These are phyloP conservation scores for Epichloe gansuensis DNA, from an alignment of 2,329 filamentous ascomycete species.

Conservation along the genomic window DNA sequence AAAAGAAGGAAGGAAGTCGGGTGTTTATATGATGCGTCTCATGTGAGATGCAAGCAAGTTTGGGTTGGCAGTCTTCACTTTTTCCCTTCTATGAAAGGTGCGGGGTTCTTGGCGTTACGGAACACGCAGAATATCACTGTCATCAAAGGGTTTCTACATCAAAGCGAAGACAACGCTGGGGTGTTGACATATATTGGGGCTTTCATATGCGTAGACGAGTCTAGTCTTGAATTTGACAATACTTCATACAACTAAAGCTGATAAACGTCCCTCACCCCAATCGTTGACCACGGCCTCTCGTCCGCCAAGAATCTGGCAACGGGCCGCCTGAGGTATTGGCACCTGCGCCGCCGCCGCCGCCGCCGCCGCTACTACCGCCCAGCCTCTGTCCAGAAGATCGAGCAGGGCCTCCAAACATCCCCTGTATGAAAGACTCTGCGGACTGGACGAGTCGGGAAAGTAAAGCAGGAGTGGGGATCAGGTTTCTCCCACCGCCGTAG, in stretches of 20 bases:
- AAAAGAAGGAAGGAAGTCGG: no score
- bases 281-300: slow-evolving; percentile 47
- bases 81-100: no score
- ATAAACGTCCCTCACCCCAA: slow-evolving; percentile 24
- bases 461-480: slow-evolving; percentile 60
- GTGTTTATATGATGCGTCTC: no score
- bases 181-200: no score
- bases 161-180: no score
- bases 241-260: no score
- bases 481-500: slow-evolving; percentile 71
- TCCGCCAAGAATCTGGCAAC: slow-evolving; percentile 51
- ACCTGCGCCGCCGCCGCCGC: slow-evolving; percentile 11
- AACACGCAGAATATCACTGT: no score
- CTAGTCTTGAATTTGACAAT: slow-evolving; percentile 13
- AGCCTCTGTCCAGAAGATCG: slow-evolving; percentile 23
- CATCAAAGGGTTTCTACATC: no score
- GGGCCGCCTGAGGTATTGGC: slow-evolving; percentile 34
- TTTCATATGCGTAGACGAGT: no score
- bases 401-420: slow-evolving; percentile 39
- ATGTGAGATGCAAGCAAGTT: no score
- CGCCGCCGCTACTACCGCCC: slow-evolving; percentile 12
- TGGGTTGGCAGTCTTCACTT: no score
- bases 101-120: no score
- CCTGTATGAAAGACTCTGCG: slow-evolving; percentile 8
- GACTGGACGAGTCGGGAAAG: slow-evolving; percentile 53